Evolutionary conservation across 2,329 filamentous ascomycete genomes (phyloP), one percentile per base, ranked within the genome.

Genomic region (Paracorniculantispora psalliotae): DNA sequence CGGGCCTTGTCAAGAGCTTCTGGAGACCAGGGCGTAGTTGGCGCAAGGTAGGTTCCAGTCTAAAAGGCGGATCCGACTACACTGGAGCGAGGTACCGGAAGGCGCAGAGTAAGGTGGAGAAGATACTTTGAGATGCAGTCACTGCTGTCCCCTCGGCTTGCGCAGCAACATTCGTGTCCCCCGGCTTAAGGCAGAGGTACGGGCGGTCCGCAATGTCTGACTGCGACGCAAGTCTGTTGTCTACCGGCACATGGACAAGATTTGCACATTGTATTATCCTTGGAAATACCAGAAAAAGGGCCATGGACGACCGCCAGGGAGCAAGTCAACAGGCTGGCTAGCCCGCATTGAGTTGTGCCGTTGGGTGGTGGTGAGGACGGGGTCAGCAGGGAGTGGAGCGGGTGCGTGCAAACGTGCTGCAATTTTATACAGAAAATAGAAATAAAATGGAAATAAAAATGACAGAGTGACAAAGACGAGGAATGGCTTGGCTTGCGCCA

Each of bases 401-500:
- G 6, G 30, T n/a, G n/a, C n/a, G n/a, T n/a, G n/a, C n/a, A n/a
- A n/a, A n/a, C 30, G 30, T 43, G 39, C 13, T 43, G 5, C 5
- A 19, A 19, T 6, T 5, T n/a, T 43, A 15, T 15, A 43, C 13
- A 43, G 5, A 15, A 9, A 15, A 6, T 15, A 43, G 39, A 19
- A n/a, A 43, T 43, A 5, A 17, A 19, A n/a, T 43, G 39, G 8
- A 12, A 30, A 17, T 49, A 33, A 39, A 39, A 28, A 28, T 26
- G 35, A 6, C 26, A 2, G n/a, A 21, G 26, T 49, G 46, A 28
- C 50, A 53, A 21, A 19, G 13, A n/a, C 19, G 41, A 25, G 41
- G 41, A 44, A 48, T 51, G 52, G 9, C 41, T 54, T 46, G 25
- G 26, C 39, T 53, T 43, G 50, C 25, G 50, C 50, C 50, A 53